phyloP scores from a whole-genome alignment of 2,329 filamentous ascomycete genomes.

The Exophiala alcalophila region DNA sequence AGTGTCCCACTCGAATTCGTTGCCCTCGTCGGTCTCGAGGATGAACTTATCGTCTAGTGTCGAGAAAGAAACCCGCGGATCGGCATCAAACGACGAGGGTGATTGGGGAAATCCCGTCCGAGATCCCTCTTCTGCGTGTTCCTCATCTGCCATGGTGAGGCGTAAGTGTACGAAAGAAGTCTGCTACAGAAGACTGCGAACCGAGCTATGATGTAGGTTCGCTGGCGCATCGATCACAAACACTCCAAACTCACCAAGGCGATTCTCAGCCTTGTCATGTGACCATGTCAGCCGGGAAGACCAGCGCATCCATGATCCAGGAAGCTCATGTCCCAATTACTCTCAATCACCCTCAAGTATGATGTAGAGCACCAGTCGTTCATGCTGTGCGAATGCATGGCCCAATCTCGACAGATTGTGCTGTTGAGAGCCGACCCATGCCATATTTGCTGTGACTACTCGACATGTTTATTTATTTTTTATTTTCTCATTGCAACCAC shows the following conservation, averaged over 20 bases:
- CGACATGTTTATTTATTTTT: too few species aligned
- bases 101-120: conserved; percentile 50
- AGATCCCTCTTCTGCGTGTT: conserved; percentile 13
- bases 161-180: conserved; percentile 1
- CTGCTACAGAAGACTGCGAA: background rate
- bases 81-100: conserved; percentile 66
- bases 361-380: too few species aligned
- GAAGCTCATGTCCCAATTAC: too few species aligned
- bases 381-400: too few species aligned
- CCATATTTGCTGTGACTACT: too few species aligned
- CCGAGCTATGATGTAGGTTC: background rate
- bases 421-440: too few species aligned
- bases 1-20: conserved; percentile 79
- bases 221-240: background rate
- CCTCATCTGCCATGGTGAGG: conserved; percentile 23
- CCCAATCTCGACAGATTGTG: too few species aligned
- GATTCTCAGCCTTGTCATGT: conserved; percentile 2
- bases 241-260: background rate
- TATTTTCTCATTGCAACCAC: too few species aligned
- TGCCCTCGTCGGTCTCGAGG: conserved; percentile 77
- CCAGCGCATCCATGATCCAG: background rate
- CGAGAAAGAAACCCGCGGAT: conserved; percentile 85
- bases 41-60: conserved; percentile 77
- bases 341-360: too few species aligned
- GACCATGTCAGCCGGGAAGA: background rate